Evolutionary conservation across 169 alveolate genomes (phyloP), one percentile per base, ranked within the genome.

Genomic region (Plasmodium sp.): DNA sequence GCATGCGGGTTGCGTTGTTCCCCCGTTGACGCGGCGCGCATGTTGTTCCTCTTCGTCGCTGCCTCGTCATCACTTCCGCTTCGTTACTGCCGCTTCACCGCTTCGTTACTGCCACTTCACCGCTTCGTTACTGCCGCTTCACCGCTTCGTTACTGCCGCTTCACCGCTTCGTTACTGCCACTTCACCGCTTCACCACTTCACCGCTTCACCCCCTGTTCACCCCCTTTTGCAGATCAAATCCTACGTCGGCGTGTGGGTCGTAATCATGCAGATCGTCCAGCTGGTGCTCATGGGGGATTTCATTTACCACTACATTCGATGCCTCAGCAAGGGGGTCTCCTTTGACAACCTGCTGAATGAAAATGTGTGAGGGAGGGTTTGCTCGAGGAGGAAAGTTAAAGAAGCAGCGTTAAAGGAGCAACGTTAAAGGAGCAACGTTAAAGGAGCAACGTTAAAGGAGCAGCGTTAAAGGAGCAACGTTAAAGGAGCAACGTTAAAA

Each of bases 171-270:
- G 27, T 22, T 22, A 22, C 27, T 22, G 27, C 27, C 27, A 0
- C 27, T 22, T 22, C 27, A 22, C 27, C 80, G n/a, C 33, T 45
- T 2, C n/a, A n/a, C n/a, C n/a, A n/a, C n/a, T n/a, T n/a, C n/a
- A n/a, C n/a, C 27, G 27, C 27, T 22, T 22, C 27, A 22, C 27
- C 0, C 0, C 27, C 27, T 22, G 27, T 22, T 22, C 27, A 22
- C 27, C 51, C 94, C 71, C 62, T 93, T 33, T 34, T 36, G 43
- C 93, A 95, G 94, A 95, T 98, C 71, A 97, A 98, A 86, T 98
- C 97, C 33, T 98, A 96, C 85, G 99, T 97, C 36, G 99, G 99
- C 22, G 93, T 95, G 93, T 98, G 99, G 99, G 98, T 95, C 74
- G 95, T 96, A 33, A 93, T 97, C 80, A 97, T 98, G 95, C 99